Evolutionary conservation across 768 basidiomycete species (phyloP), one percentile per base, ranked within the genome.

Genomic region (Termitomyces sp.): DNA sequence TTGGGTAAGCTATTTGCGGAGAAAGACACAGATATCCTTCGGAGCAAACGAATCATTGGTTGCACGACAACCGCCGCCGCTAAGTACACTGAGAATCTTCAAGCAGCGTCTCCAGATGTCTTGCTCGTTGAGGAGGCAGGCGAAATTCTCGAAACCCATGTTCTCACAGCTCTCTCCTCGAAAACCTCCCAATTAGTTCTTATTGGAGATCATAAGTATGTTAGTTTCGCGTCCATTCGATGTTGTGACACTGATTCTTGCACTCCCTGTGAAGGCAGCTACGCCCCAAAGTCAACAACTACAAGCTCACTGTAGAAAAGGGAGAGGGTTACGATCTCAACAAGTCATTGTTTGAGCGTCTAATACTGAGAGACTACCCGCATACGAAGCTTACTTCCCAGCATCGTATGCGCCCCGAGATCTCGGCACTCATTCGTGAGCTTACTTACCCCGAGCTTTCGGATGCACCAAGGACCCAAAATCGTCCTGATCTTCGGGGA

Each of bases 391-490:
- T 90, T 18, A 68, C 65, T 0, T 67, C 79, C 48, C 89, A 90
- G 62, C 89, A 90, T 67, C 83, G 89, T 13, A 90, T 90, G 89
- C 79, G 89, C 8, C 89, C 89, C 0, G 87, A 90, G 63, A 90
- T 90, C 13, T 87, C 89, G 7, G 66, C 78, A 0, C 74, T 89
- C 24, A 79, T 90, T 38, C 81, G 89, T 15, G 67, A 74, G 8
- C 75, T 90, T 16, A 90, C 88, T 0, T 90, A 91, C 64, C 86
- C 86, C 0, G 84, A 84, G 16, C 81, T 90, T 12, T 66, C 74
- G 1, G 89, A 90, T 60, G 85, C 84, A 64, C 40, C 24, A 32
- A 42, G 33, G 12, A 55, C 54, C 4, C 40, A 55, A 22, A 55
- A 55, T 55, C 54, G 54, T 6, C 39, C 54, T 32, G 28, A 55